Evolutionary conservation across 768 basidiomycete species (phyloP).

Genomic region (Gymnopilus junonius): DNA sequence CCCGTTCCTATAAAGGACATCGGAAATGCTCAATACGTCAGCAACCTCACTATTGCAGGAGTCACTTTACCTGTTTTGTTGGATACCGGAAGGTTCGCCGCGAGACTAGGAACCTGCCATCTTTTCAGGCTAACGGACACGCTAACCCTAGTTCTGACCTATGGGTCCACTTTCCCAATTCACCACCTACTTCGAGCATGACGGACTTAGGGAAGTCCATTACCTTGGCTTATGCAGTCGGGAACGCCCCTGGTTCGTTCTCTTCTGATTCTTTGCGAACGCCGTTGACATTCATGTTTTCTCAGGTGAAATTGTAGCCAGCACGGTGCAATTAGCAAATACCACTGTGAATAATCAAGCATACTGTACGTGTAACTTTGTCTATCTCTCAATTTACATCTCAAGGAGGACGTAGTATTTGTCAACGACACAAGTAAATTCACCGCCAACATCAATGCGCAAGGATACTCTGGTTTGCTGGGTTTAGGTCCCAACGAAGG

Average conservation of each 20-base stretch:
- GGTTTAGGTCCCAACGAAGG: slow-evolving; percentile 81
- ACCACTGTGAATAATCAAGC: slow-evolving; percentile 67
- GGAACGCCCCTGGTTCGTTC: slow-evolving; percentile 59
- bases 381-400: not conserved
- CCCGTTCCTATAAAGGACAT: slow-evolving; percentile 60
- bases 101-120: not conserved
- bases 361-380: slow-evolving; percentile 52
- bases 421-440: slow-evolving; percentile 68
- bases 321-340: slow-evolving; percentile 56
- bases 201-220: slow-evolving; percentile 60
- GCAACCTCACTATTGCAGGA: slow-evolving; percentile 72
- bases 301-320: slow-evolving; percentile 59
- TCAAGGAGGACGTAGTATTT: slow-evolving; percentile 47
- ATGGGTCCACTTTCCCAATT: slow-evolving; percentile 62
- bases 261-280: not conserved
- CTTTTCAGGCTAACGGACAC: not conserved
- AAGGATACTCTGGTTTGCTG: slow-evolving; percentile 73
- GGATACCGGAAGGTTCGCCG: slow-evolving; percentile 75
- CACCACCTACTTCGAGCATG: slow-evolving; percentile 43
- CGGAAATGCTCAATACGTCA: slow-evolving; percentile 74
- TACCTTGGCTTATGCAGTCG: slow-evolving; percentile 71
- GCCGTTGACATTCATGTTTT: not conserved
- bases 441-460: slow-evolving; percentile 57
- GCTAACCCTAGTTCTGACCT: slow-evolving; percentile 62
- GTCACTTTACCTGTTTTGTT: slow-evolving; percentile 60